These are phyloP conservation scores for Phaseolus lunatus DNA, from an alignment of 306 rosid species.

Conservation along the genomic window DNA sequence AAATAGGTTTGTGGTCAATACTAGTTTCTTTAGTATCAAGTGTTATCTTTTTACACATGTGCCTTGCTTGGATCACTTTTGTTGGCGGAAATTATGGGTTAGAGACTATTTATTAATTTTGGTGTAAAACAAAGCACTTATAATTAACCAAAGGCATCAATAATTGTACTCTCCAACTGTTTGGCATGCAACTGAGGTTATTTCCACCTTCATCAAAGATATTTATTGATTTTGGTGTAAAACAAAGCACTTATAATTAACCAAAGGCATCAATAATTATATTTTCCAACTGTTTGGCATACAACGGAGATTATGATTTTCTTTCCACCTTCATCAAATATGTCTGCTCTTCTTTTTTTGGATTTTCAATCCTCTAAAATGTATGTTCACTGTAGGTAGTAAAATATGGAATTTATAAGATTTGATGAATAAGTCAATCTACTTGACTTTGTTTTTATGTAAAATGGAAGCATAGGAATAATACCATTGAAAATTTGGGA, in stretches of 20 bases:
- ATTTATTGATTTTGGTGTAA: no score
- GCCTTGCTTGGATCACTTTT: background rate
- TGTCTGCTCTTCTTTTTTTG: background rate
- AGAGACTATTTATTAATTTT: background rate
- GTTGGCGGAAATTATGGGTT: background rate
- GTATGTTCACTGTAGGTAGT: background rate
- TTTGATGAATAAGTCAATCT: background rate
- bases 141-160: background rate
- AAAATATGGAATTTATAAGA: constrained; percentile 7
- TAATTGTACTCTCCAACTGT: background rate
- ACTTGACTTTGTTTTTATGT: constrained; percentile 7
- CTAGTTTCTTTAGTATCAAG: constrained; percentile 7
- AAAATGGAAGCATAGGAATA: background rate
- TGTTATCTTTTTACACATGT: background rate
- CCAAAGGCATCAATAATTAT: background rate
- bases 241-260: constrained; percentile 2
- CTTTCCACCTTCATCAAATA: background rate
- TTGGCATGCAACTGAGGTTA: background rate
- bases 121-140: background rate
- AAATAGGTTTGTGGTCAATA: constrained; percentile 12
- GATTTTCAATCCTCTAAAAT: background rate
- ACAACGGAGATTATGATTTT: background rate
- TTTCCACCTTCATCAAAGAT: background rate
- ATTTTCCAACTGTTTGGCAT: background rate
- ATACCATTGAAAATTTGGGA: background rate